Base-by-base conservation (phyloP, 768 basidiomycete genomes). In the Pisolithus sp. region DNA sequence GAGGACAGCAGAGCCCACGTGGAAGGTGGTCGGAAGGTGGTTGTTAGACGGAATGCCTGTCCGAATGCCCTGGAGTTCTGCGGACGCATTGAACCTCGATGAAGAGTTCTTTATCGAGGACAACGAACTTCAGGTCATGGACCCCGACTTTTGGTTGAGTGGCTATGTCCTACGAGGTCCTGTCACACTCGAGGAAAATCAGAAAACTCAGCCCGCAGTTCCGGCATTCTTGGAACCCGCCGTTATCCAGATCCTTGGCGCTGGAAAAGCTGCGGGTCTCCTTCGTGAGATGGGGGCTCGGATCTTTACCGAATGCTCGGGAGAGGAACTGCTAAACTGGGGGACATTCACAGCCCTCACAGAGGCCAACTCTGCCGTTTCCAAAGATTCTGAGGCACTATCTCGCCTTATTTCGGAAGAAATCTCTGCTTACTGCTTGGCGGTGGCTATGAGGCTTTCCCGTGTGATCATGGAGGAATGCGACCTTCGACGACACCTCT, bases 71-170 rank as follows among this genome's bases (percentile, higher is more conserved):
- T 72, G 51, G 64, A 59, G 65, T 26, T 39, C 51, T 15, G 47
- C 55, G 23, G 57, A 57, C 17, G 52, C 44, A 36, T 59, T 43
- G 49, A 48, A 54, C 40, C 70, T 85, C 1, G 82, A 85, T 18
- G 83, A 84, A 10, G 89, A 93, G 59, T 90, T 90, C 68, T 91
- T 92, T 66, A 80, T 93, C 43, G 85, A 86, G 60, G 78, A 79
- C 54, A 88, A 78, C 59, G 83, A 81, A 18, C 70, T 87, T 41
- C 76, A 77, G 2, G 61, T 85, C 20, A 55, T 81, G 60, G 84
- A 86, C 59, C 84, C 83, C 0, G 86, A 90, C 51, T 89, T 89
- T 60, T 93, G 89, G 89, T 70, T 75, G 28, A 82, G 87, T 39
- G 86, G 85, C 0, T 90, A 85, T 65, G 69, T 71, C 3, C 63